Evolutionary conservation across 2,329 filamentous ascomycete genomes (phyloP), one percentile per base, ranked within the genome.

Genomic region (Falciphora oryzae): DNA sequence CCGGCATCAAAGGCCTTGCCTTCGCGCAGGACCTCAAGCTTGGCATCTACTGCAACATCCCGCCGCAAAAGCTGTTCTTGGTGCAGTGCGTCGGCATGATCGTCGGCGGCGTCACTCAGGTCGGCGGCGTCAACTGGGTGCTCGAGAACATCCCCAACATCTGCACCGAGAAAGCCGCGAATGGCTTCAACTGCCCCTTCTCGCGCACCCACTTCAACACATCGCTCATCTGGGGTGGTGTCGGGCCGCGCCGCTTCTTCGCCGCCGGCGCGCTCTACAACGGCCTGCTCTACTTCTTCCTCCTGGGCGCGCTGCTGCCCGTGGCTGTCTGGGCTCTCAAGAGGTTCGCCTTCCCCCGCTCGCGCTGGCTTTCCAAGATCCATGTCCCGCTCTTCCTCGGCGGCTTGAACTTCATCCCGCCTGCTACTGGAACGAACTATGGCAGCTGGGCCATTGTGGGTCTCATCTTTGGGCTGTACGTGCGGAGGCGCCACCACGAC

Each of bases 21-120:
- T 83, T 82, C 64, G 74, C 76, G 1, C 75, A 78, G 67, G 81
- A 83, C 67, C 76, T 83, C 76, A 83, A 83, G 70, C 71, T 83
- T 50, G 81, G 76, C 1, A 80, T 82, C 65, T 83, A 83, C 70
- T 72, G 82, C 64, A 83, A 84, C 69, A 79, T 83, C 57, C 77
- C 81, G 0, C 79, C 78, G 0, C 74, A 77, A 5, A 79, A 78
- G 14, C 73, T 80, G 3, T 83, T 84, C 70, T 75, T 76, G 44
- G 78, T 77, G 10, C 81, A 84, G 70, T 77, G 78, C 2, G 67
- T 80, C 16, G 81, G 80, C 44, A 81, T 79, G 14, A 73, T 83
- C 56, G 72, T 81, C 4, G 80, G 79, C 6, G 78, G 78, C 4
- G 71, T 82, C 2, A 78, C 78, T 0, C 79, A 82, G 72, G 75